Percentiles rank a stretch among this genome's conserved stretches.
phyloP scores from a whole-genome alignment of 1,139 yeast genomes.

The Yamadazyma blattariae region DNA sequence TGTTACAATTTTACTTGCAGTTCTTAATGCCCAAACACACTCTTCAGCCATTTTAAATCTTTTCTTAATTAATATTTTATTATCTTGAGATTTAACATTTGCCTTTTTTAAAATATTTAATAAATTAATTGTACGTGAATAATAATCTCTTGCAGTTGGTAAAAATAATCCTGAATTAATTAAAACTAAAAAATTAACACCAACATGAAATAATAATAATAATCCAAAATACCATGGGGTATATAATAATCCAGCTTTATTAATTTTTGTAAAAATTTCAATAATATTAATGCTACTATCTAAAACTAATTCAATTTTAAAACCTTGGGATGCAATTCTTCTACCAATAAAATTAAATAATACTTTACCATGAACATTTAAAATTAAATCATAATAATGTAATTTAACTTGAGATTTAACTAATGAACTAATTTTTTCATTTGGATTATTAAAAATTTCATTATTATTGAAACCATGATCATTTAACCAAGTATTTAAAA shows the following conservation, averaged over 20 bases:
- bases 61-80: slow-evolving; percentile 35
- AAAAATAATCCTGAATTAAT: slow-evolving; percentile 41
- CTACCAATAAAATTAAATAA: slow-evolving; percentile 35
- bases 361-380: slow-evolving; percentile 36
- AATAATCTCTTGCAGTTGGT: slow-evolving; percentile 22
- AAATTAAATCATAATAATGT: slow-evolving; percentile 40
- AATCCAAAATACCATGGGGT: slow-evolving; percentile 59
- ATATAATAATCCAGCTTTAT: slow-evolving; percentile 32
- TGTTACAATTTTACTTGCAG: slow-evolving; percentile 50
- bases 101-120: slow-evolving; percentile 27
- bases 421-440: slow-evolving; percentile 18
- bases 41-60: slow-evolving; percentile 60
- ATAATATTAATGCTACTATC: slow-evolving; percentile 36
- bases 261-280: slow-evolving; percentile 30
- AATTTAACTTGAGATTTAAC: slow-evolving; percentile 38
- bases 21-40: slow-evolving; percentile 62
- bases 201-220: slow-evolving; percentile 45
- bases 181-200: slow-evolving; percentile 43
- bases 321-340: slow-evolving; percentile 29
- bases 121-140: slow-evolving; percentile 25
- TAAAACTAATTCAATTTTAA: slow-evolving; percentile 29
- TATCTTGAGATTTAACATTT: slow-evolving; percentile 30
- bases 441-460: slow-evolving; percentile 22
- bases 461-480: slow-evolving; percentile 35
- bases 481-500: slow-evolving; percentile 33